Percentiles rank a stretch among this genome's conserved stretches.
These are phyloP conservation scores for Paramarasmius palmivorus DNA, from an alignment of 1,284 basidiomycete genomes.

Conservation along the genomic window DNA sequence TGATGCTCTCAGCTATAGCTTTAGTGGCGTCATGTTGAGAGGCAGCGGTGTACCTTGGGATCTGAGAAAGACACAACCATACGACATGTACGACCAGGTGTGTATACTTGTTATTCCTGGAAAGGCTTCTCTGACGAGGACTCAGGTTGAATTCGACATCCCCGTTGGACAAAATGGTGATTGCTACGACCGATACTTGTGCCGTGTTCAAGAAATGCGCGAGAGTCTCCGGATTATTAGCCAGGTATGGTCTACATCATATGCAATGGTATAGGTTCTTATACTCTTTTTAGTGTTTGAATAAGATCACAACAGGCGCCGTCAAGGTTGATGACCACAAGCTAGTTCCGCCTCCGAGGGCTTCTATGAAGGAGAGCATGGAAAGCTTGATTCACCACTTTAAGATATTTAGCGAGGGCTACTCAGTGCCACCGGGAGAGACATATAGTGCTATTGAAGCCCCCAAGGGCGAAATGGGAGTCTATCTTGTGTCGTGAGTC, in stretches of 20 bases:
- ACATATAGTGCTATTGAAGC: conserved; percentile 98
- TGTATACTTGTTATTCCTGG: conserved; percentile 15
- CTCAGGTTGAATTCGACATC: conserved; percentile 92
- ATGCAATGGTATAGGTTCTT: not conserved
- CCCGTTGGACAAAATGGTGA: conserved; percentile 97
- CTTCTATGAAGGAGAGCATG: conserved; percentile 99
- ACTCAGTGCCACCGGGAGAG: conserved; percentile 96
- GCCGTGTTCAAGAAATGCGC: conserved; percentile 97
- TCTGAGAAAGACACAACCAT: conserved; percentile 88
- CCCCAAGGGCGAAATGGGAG: conserved; percentile 98
- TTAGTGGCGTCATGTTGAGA: conserved; percentile 96
- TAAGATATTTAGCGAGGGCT: conserved; percentile 98
- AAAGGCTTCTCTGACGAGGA: not conserved
- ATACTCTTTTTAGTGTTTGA: conserved; percentile 68
- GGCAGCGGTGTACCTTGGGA: conserved; percentile 97
- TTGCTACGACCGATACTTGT: conserved; percentile 95
- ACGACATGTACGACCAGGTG: conserved; percentile 96
- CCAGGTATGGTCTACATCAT: conserved; percentile 47
- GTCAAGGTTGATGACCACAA: conserved; percentile 98
- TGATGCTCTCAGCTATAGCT: conserved; percentile 91
- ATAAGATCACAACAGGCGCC: conserved; percentile 95
- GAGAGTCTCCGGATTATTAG: conserved; percentile 91
- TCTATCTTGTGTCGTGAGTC: conserved; percentile 87
- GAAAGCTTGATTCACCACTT: conserved; percentile 98
- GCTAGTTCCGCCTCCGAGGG: conserved; percentile 94